Evolutionary conservation across 2,329 filamentous ascomycete genomes (phyloP).

Genomic region (Pseudogymnoascus sp.): DNA sequence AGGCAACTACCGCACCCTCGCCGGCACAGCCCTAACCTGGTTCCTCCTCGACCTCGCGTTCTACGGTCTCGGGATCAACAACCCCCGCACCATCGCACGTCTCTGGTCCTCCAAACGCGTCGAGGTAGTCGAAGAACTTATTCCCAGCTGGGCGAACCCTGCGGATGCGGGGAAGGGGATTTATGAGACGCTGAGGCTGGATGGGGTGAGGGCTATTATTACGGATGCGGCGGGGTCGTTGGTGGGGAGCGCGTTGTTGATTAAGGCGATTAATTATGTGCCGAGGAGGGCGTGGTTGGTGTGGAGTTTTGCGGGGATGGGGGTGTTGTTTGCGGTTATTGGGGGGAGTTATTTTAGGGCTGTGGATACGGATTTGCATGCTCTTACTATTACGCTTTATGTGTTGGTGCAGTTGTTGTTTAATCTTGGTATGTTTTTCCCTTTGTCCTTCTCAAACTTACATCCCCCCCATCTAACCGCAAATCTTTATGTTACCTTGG

Average conservation of each 20-base stretch:
- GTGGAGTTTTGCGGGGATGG: constrained; percentile 30
- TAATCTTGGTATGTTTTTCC: constrained; percentile 44
- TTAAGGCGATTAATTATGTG: constrained; percentile 15
- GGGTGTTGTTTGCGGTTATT: constrained; percentile 34
- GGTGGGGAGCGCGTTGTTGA: constrained; percentile 14
- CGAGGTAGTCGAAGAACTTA: constrained; percentile 35
- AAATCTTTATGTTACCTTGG: too few species aligned
- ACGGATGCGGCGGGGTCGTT: constrained; percentile 18
- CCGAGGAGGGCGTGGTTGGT: constrained; percentile 11
- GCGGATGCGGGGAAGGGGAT: constrained; percentile 10
- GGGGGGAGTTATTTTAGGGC: constrained; percentile 19
- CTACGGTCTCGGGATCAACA: constrained; percentile 66
- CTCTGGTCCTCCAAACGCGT: constrained; percentile 59
- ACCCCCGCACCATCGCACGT: constrained; percentile 58
- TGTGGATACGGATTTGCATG: constrained; percentile 26
- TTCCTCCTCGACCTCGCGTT: constrained; percentile 60
- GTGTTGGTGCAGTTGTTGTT: constrained; percentile 38
- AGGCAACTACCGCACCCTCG: constrained; percentile 62
- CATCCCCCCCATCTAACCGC: background rate
- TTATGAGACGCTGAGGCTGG: constrained; percentile 10
- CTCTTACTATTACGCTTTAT: constrained; percentile 27
- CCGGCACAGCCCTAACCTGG: constrained; percentile 74
- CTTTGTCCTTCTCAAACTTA: constrained; percentile 39
- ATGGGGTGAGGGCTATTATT: constrained; percentile 11
- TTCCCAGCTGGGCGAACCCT: constrained; percentile 13